These are phyloP conservation scores for Gloeostereum incarnatum DNA, from an alignment of 768 basidiomycete genomes.

Conservation along the genomic window DNA sequence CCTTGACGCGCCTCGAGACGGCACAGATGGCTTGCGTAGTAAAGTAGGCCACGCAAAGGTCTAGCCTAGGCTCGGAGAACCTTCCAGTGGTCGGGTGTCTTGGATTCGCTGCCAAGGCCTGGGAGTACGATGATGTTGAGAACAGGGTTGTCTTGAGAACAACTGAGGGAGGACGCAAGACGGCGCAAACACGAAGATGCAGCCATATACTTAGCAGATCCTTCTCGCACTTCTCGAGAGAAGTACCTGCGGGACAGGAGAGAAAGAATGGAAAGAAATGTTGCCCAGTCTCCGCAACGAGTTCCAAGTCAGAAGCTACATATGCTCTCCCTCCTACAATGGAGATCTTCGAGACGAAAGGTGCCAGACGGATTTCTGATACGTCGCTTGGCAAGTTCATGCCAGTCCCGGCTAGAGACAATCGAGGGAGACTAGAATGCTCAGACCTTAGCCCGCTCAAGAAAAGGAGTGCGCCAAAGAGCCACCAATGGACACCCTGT, in stretches of 20 bases:
- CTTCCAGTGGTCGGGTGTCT: no score
- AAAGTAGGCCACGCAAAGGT: no score
- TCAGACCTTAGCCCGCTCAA: constrained; percentile 84
- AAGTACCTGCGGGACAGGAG: constrained; percentile 11
- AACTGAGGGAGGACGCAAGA: not conserved
- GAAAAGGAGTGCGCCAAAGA: no score
- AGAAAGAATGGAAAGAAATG: constrained; percentile 10
- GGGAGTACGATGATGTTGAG: not conserved
- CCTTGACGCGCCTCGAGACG: no score
- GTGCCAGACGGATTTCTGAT: constrained; percentile 50
- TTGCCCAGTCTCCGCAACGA: constrained; percentile 50
- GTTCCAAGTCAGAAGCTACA: constrained; percentile 35
- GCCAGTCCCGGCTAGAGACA: constrained; percentile 53
- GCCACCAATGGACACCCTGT: constrained; percentile 29
- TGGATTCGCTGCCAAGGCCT: not conserved
- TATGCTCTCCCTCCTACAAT: constrained; percentile 21
- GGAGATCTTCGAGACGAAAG: constrained; percentile 33
- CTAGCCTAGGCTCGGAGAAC: no score
- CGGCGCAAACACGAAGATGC: not conserved
- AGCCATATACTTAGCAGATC: not conserved
- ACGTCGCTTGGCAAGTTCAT: constrained; percentile 49
- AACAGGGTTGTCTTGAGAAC: not conserved
- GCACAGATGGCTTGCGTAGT: no score
- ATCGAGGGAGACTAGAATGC: constrained; percentile 59
- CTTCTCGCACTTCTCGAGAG: constrained; percentile 10